Evolutionary conservation across 352 stramenopile genomes (phyloP).

Genomic region (Blastocystis sp.): DNA sequence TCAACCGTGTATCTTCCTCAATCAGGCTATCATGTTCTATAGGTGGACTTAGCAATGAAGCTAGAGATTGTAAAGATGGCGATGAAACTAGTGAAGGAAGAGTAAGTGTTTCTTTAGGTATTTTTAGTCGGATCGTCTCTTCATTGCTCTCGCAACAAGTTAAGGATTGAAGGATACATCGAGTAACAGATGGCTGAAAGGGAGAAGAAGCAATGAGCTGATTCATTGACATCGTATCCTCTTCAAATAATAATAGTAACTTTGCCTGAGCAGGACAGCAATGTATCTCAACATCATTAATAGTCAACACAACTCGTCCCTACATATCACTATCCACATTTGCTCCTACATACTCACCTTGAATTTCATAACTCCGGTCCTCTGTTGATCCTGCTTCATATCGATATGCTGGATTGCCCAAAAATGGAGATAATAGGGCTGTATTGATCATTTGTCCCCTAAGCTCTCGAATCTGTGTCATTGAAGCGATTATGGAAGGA

Average conservation of each 20-base stretch:
- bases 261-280: slow-evolving; percentile 34
- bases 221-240: background rate
- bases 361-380: background rate
- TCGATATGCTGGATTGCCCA: background rate
- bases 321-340: background rate
- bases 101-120: background rate
- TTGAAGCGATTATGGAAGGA: background rate
- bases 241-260: background rate
- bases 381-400: background rate
- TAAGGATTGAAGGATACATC: background rate
- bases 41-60: background rate
- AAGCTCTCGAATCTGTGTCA: background rate
- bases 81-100: background rate
- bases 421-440: background rate
- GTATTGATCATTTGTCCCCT: background rate
- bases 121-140: background rate
- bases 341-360: background rate
- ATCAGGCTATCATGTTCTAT: background rate
- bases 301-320: background rate
- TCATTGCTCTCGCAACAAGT: background rate
- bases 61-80: background rate
- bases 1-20: background rate
- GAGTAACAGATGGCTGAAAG: background rate
- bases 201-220: background rate
- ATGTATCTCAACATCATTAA: background rate